Evolutionary conservation across 2,329 filamentous ascomycete genomes (phyloP).

Genomic region (Phoma sp.): DNA sequence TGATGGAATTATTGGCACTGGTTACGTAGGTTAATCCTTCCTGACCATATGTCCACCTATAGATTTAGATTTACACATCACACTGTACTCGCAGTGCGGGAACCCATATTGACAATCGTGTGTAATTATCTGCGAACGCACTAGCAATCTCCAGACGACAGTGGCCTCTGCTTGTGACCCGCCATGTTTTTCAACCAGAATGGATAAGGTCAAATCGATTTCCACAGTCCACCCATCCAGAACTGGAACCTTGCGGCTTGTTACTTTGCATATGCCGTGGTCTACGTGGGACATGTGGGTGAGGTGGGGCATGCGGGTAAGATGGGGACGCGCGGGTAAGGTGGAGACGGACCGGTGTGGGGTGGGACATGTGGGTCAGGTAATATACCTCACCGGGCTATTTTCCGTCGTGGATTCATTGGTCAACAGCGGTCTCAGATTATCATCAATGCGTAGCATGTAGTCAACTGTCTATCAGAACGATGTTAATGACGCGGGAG

Average conservation of each 20-base stretch:
- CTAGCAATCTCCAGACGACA: not conserved
- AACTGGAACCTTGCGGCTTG: not conserved
- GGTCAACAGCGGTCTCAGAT: too few relatives aligned
- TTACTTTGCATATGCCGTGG: not conserved
- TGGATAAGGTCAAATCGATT: not conserved
- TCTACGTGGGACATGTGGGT: not conserved
- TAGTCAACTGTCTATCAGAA: too few relatives aligned
- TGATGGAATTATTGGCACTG: constrained; percentile 1
- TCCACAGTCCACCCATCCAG: not conserved
- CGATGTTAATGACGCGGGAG: too few relatives aligned
- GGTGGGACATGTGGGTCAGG: not conserved
- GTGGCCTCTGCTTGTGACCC: not conserved
- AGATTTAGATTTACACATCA: too few relatives aligned
- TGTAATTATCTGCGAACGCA: too few relatives aligned
- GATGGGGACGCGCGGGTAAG: too few relatives aligned
- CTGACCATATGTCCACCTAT: too few relatives aligned
- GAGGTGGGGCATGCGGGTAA: not conserved
- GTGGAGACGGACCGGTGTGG: too few relatives aligned
- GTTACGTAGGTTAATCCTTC: not conserved
- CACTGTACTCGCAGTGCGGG: too few relatives aligned
- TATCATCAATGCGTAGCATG: too few relatives aligned
- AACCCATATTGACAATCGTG: too few relatives aligned
- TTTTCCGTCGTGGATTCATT: not conserved
- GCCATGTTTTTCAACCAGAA: not conserved
- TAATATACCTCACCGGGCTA: not conserved